Conservation (phyloP, 106 monocot species). For the Xerophyta viscosa region DNA sequence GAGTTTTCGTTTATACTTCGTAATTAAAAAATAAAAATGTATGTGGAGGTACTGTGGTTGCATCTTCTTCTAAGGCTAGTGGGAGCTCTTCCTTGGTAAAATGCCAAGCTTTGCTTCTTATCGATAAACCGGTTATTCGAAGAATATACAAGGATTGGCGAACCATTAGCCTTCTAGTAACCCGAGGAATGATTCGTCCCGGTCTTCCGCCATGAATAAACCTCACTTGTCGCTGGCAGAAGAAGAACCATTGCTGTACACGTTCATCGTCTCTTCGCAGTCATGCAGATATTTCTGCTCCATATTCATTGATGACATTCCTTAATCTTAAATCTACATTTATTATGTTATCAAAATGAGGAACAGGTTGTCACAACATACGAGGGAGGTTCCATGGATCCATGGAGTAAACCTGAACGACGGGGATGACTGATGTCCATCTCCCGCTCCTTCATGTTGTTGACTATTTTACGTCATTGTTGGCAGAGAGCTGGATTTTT, state of each 20-base stretch:
- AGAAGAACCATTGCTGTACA: slow-evolving; percentile 80
- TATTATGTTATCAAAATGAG: no score
- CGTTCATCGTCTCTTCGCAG: slow-evolving; percentile 10
- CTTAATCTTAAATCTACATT: no score
- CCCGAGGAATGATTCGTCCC: slow-evolving; percentile 51
- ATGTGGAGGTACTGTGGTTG: no score
- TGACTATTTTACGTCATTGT: slow-evolving; percentile 52
- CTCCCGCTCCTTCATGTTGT: slow-evolving; percentile 22
- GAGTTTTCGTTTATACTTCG: no score
- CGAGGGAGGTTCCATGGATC: slow-evolving; percentile 61
- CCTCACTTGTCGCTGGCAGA: slow-evolving; percentile 56
- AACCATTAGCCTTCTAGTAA: slow-evolving; percentile 85
- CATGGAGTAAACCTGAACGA: slow-evolving; percentile 29
- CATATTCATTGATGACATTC: no score
- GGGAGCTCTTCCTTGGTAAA: slow-evolving; percentile 59
- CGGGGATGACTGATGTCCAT: slow-evolving; percentile 56
- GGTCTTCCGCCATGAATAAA: slow-evolving; percentile 66
- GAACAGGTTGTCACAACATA: no score
- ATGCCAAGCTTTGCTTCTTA: slow-evolving; percentile 67
- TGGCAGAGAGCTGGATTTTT: no score
- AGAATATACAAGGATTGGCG: slow-evolving; percentile 34
- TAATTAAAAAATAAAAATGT: no score
- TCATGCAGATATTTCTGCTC: slow-evolving; percentile 23
- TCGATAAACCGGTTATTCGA: slow-evolving; percentile 22
- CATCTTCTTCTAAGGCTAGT: slow-evolving; percentile 12